Base-by-base conservation (phyloP, 2,329 filamentous ascomycete species). In the Microsporum audouinii region DNA sequence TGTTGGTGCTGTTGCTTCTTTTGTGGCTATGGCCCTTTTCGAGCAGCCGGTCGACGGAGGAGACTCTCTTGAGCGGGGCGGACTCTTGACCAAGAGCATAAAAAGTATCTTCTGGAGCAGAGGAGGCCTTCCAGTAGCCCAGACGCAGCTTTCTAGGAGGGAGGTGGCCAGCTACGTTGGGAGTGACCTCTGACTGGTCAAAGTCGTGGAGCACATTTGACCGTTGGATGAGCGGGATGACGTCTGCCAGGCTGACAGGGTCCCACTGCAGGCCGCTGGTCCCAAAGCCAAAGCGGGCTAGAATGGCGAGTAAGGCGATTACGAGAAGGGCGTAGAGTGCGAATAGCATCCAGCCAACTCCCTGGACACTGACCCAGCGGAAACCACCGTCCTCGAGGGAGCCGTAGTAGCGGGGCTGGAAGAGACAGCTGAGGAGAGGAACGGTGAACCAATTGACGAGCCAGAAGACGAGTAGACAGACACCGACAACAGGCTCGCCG, bases 201-300 rank as follows among this genome's bases (percentile, higher is more conserved):
- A 91, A 95, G 68, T 88, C 87, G 27, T 79, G 77, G 57, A 91
- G 80, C 17, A 87, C 84, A 72, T 95, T 96, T 65, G 89, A 91
- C 63, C 88, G 83, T 65, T 89, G 86, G 31, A 95, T 80, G 8
- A 96, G 79, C 1, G 87, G 83, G 49, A 94, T 81, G 41, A 95
- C 77, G 70, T 96, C 91, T 2, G 88, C 91, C 5, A 96, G 77
- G 29, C 86, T 92, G 53, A 87, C 81, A 1, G 90, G 82, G 70
- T 96, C 90, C 91, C 91, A 96, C 69, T 87, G 82, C 64, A 96
- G 77, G 0, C 91, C 91, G 0, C 90, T 95, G 67, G 79, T 80
- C 34, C 82, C 79, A 27, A 79, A 74, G 60, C 81, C 76, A 75
- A 91, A 89, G 64, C 84, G 87, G n/a, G 84, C 65, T 64, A 86